These are phyloP conservation scores for Neurospora crassa DNA, from an alignment of 2,329 filamentous ascomycete species.

Conservation along the genomic window DNA sequence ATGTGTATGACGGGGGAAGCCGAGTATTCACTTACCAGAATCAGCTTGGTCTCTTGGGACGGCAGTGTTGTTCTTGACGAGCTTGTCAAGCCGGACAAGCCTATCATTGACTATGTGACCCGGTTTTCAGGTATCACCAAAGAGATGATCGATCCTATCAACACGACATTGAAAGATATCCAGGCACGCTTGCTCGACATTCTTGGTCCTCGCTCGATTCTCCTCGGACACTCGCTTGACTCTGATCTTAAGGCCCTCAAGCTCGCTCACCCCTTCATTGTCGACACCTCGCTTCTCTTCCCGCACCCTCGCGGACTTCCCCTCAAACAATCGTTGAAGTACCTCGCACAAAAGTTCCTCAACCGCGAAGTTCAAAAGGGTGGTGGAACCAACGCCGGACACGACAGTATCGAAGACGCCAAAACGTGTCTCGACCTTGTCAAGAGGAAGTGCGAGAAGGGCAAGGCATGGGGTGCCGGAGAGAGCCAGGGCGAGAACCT, in stretches of 20 bases:
- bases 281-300: constrained; percentile 85
- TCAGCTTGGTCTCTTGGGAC: constrained; percentile 82
- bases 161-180: constrained; percentile 74
- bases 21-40: constrained; percentile 74
- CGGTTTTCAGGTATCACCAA: constrained; percentile 87
- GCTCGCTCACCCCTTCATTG: constrained; percentile 82
- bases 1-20: constrained; percentile 86
- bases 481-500: constrained; percentile 78
- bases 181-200: constrained; percentile 67
- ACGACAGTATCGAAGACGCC: constrained; percentile 90
- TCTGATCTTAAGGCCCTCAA: constrained; percentile 77
- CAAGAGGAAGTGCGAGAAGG: constrained; percentile 92
- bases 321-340: constrained; percentile 85
- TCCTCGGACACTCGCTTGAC: constrained; percentile 74
- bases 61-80: constrained; percentile 77
- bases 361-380: constrained; percentile 80
- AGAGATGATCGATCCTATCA: constrained; percentile 71
- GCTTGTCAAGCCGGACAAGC: constrained; percentile 78
- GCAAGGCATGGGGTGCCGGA: constrained; percentile 72
- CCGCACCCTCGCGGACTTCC: constrained; percentile 85
- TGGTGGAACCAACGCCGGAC: constrained; percentile 54
- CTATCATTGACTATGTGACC: constrained; percentile 90
- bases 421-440: constrained; percentile 84
- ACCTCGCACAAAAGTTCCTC: constrained; percentile 77
- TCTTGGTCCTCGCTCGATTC: constrained; percentile 61